Percentiles rank a stretch among this genome's conserved stretches.
Evolutionary conservation across 2,329 filamentous ascomycete genomes (phyloP).

Genomic region (Blastomyces emzantsi): DNA sequence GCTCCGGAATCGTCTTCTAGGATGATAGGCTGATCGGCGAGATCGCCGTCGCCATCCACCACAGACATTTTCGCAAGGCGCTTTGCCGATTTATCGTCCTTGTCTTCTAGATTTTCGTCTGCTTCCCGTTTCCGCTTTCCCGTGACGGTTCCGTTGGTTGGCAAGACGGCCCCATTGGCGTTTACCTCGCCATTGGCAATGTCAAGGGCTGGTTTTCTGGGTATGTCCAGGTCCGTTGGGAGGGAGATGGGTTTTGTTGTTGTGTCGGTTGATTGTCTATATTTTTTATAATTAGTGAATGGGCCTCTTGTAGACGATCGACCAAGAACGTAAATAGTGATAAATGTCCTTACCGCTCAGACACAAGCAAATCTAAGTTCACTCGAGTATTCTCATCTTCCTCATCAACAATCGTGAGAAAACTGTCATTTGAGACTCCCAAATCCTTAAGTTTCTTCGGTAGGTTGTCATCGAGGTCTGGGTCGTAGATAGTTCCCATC

Average conservation of each 20-base stretch:
- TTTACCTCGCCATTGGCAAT: constrained; percentile 21
- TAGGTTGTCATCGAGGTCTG: constrained; percentile 80
- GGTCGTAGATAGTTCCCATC: constrained; percentile 73
- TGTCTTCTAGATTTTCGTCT: constrained; percentile 28
- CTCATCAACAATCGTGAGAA: constrained; percentile 75
- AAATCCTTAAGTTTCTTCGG: constrained; percentile 69
- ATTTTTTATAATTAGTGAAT: constrained; percentile 19
- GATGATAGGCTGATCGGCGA: constrained; percentile 27
- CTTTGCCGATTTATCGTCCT: constrained; percentile 36
- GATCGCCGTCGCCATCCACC: constrained; percentile 23
- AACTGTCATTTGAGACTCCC: constrained; percentile 62
- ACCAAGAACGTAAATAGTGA: background rate
- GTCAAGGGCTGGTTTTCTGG: constrained; percentile 37
- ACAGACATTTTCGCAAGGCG: constrained; percentile 28
- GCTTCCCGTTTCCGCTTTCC: constrained; percentile 40
- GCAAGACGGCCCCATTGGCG: constrained; percentile 16
- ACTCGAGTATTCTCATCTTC: constrained; percentile 61
- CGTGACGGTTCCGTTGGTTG: constrained; percentile 6
- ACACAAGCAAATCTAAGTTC: constrained; percentile 60
- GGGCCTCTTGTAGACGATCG: background rate
- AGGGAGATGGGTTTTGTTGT: constrained; percentile 35
- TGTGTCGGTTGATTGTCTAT: constrained; percentile 24
- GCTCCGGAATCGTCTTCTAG: constrained; percentile 50
- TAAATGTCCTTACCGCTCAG: constrained; percentile 23
- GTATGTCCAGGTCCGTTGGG: constrained; percentile 37